phyloP scores from a whole-genome alignment of 1,284 basidiomycete genomes.

The Fomitopsis schrenkii region DNA sequence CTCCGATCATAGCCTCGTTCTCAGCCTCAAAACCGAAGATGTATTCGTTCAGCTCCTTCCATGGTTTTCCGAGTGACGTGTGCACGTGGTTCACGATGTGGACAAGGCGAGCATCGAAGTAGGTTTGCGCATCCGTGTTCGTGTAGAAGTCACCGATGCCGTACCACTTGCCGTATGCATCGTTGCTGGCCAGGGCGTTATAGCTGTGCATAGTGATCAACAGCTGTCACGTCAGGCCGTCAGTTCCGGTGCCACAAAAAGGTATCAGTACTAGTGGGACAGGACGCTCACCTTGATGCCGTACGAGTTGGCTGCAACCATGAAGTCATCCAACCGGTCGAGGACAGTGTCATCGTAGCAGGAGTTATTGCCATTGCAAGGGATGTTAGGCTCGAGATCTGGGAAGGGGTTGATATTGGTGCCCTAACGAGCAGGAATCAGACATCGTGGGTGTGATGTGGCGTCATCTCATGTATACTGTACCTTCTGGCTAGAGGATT shows the following conservation, averaged over 20 bases:
- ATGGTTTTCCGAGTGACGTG: conserved; percentile 33
- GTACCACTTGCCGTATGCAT: conserved; percentile 26
- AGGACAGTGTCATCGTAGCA: conserved; percentile 37
- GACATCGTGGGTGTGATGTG: neutral
- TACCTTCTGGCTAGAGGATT: conserved; percentile 24
- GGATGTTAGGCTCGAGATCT: conserved; percentile 30
- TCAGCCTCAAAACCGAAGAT: conserved; percentile 44
- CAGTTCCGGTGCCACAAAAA: neutral
- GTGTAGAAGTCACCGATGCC: conserved; percentile 22
- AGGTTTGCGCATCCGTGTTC: conserved; percentile 15
- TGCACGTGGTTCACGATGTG: conserved; percentile 39
- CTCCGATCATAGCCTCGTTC: conserved; percentile 32
- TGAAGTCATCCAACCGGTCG: conserved; percentile 34
- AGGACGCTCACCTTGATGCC: conserved; percentile 30
- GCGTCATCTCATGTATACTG: neutral
- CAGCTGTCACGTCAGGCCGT: conserved; percentile 15
- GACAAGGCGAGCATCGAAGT: conserved; percentile 29
- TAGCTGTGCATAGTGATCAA: conserved; percentile 33
- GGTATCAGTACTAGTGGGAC: neutral
- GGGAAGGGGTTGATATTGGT: conserved; percentile 26
- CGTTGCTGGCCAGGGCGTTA: conserved; percentile 28
- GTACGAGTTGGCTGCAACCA: conserved; percentile 30
- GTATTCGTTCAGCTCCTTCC: conserved; percentile 39
- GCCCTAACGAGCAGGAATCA: conserved; percentile 14
- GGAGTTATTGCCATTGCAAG: conserved; percentile 25